Evolutionary conservation across 2,329 filamentous ascomycete species (phyloP), one percentile per base, ranked within the genome.

Genomic region (Trichoderma sp.): DNA sequence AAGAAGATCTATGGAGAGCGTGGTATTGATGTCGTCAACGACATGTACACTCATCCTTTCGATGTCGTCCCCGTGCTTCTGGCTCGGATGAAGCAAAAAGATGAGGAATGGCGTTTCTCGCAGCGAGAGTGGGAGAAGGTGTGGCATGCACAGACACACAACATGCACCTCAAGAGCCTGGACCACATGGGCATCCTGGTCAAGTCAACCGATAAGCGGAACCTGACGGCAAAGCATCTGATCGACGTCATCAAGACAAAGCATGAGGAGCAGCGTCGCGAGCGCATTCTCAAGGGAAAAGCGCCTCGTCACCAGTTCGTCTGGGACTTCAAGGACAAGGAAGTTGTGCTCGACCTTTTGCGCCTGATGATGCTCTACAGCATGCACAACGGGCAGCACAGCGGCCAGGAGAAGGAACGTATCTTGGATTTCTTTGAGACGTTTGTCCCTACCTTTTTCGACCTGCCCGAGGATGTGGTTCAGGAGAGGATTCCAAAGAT

Each of bases 51-150:
- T 48, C 85, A 91, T 63, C 95, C 95, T 0, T 93, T 91, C 72
- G 88, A 89, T 45, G 93, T 98, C 3, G 88, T 99, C 2, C 95
- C 95, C 0, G 88, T 98, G 44, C 85, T 99, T 30, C 82, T 99
- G 67, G 90, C 91, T 59, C 87, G 95, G 14, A 84, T 99, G 71
- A 98, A 98, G 79, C 92, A 96, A 72, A 97, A 98, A 76, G 89
- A 96, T 51, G 95, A 99, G 76, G 93, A 98, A 73, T 99, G 95
- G 95, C 92, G 96, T 69, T 93, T 96, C 70, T 94, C 92, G 6
- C 93, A 91, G 82, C 92, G 95, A 39, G 96, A 99, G 75, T 99
- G 95, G 95, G 93, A 98, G 77, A 97, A 97, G 78, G 93, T 99
- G 7, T 99, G 95, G 95, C 92, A 95, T 68, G 89, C 92, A 57